Base-by-base conservation (phyloP, 768 basidiomycete genomes). In the Suillus variegatus region DNA sequence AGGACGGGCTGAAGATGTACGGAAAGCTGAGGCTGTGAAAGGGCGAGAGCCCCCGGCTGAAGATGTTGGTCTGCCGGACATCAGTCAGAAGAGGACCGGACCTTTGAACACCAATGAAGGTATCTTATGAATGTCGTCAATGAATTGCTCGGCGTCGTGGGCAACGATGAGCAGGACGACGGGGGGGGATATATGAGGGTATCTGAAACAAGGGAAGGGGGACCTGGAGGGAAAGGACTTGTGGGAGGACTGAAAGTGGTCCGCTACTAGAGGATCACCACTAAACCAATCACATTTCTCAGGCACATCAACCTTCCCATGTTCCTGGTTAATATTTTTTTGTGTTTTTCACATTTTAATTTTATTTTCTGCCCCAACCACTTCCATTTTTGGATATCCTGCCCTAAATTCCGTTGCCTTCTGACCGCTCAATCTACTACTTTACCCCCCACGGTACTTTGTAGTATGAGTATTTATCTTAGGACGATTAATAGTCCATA, bases 201-300 rank as follows among this genome's bases (percentile, higher is more conserved):
- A 72, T 66, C 47, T 47, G 46, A 38, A 57, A 67, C 60, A 57
- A 61, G 68, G 65, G 66, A 71, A 72, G 49, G 73, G 28, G 36
- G 25, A 43, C 40, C 4, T 32, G 58, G 41, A 43, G 58, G 67
- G 72, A 72, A 67, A 67, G 73, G 67, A 67, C 65, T 65, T 70
- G 76, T 77, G 75, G 68, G 75, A 75, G 75, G 68, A 76, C 68
- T 68, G 57, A 69, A 61, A 72, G 63, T 32, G 69, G 67, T 65
- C 72, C 64, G 70, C 69, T 72, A 73, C 41, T 43, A 60, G 40
- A 76, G 76, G 76, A 78, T 76, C 75, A 67, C 65, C 71, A 65
- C 5, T 57, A 68, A 63, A 71, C 76, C 76, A 76, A 77, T 77
- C 75, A 77, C 56, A 73, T 64, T 64, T 38, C 62, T 73, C 76